Conservation (phyloP, 352 stramenopile genomes). For the Globisporangium acanthophoron region DNA sequence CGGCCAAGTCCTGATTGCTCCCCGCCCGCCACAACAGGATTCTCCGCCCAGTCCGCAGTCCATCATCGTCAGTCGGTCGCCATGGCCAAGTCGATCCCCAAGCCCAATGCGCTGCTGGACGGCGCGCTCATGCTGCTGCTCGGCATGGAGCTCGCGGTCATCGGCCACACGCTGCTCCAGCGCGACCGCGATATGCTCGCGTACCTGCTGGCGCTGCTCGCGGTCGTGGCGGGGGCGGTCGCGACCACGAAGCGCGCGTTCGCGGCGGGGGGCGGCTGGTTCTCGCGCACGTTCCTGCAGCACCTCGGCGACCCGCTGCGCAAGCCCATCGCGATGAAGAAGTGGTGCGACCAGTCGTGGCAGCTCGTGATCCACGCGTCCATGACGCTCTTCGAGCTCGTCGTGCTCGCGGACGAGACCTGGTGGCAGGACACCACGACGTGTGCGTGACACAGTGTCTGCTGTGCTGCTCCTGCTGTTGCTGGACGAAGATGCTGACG, state of each 20-base stretch:
- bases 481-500: no score
- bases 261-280: conserved; percentile 53
- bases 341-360: conserved; percentile 88
- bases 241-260: conserved; percentile 69
- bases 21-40: no score
- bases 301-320: conserved; percentile 77
- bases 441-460: conserved; percentile 24
- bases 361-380: conserved; percentile 78
- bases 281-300: conserved; percentile 73
- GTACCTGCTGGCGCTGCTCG: conserved; percentile 54
- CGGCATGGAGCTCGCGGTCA: conserved; percentile 54
- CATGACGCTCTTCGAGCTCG: conserved; percentile 82
- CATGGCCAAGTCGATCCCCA: conserved; percentile 61
- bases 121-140: conserved; percentile 52
- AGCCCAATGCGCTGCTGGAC: conserved; percentile 66
- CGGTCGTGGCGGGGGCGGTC: conserved; percentile 62
- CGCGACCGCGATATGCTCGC: conserved; percentile 64
- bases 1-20: no score
- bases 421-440: conserved; percentile 86
- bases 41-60: no score
- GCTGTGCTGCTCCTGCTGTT: neutral
- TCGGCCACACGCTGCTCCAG: conserved; percentile 48
- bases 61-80: neutral
- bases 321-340: conserved; percentile 82
- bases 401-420: conserved; percentile 72